Conservation (phyloP, 1,284 basidiomycete species). For the Ustilago tritici region DNA sequence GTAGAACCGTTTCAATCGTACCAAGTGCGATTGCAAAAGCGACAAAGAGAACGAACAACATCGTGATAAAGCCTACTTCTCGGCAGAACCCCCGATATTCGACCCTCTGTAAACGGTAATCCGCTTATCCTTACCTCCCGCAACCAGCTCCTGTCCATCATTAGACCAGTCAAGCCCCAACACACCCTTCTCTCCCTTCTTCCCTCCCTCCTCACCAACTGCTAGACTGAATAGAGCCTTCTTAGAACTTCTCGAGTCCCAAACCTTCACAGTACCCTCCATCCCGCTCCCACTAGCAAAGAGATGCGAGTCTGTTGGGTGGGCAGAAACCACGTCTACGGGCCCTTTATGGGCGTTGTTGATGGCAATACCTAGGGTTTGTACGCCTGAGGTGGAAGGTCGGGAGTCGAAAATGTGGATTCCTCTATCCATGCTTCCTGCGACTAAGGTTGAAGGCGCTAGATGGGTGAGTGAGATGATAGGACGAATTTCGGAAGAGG, state of each 20-base stretch:
- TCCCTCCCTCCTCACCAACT: neutral
- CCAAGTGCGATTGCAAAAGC: no score
- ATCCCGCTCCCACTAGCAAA: constrained; percentile 51
- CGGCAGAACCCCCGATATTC: no score
- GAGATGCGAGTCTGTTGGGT: constrained; percentile 54
- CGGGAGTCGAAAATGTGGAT: constrained; percentile 65
- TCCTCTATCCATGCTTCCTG: constrained; percentile 61
- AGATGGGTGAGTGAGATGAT: constrained; percentile 57
- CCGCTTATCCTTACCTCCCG: constrained; percentile 63
- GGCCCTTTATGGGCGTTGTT: constrained; percentile 57
- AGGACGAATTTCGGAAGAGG: constrained; percentile 22
- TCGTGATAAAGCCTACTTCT: constrained; percentile 28
- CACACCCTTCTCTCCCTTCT: constrained; percentile 37
- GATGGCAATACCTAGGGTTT: constrained; percentile 27
- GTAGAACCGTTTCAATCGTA: no score
- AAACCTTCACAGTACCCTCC: constrained; percentile 60
- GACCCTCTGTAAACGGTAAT: constrained; percentile 53
- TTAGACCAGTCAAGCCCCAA: constrained; percentile 61
- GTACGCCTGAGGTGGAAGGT: neutral
- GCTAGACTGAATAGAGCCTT: constrained; percentile 63
- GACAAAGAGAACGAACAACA: neutral
- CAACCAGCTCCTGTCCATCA: constrained; percentile 60
- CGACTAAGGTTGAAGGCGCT: constrained; percentile 31
- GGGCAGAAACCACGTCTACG: constrained; percentile 41
- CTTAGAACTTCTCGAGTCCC: constrained; percentile 61